Evolutionary conservation across 306 rosid genomes (phyloP).

Genomic region (Sicyos baderoa): DNA sequence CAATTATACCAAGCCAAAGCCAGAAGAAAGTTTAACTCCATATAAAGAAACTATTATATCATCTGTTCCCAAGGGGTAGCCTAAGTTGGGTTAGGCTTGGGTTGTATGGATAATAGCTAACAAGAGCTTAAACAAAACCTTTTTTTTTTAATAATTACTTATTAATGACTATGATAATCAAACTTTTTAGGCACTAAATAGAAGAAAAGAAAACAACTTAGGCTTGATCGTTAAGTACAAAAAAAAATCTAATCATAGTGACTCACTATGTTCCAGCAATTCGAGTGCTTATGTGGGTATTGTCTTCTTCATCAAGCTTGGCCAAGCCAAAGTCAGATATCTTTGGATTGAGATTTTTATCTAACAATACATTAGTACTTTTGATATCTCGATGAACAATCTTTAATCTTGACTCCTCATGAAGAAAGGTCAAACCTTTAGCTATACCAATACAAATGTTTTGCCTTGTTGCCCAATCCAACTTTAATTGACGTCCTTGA

Average conservation of each 20-base stretch:
- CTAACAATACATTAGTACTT: conserved; percentile 27
- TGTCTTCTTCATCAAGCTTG: not conserved
- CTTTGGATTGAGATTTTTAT: conserved; percentile 7
- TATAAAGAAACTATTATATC: too few relatives aligned
- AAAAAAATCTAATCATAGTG: not conserved
- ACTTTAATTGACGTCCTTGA: not conserved
- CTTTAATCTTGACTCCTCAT: conserved; percentile 11
- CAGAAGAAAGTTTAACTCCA: too few relatives aligned
- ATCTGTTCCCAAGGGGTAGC: too few relatives aligned
- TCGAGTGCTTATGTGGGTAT: conserved; percentile 11
- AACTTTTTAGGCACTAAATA: too few relatives aligned
- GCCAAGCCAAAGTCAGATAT: conserved; percentile 11
- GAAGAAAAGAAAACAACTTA: too few relatives aligned
- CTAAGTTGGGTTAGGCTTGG: too few relatives aligned
- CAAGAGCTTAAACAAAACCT: too few relatives aligned
- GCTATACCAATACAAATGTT: conserved; percentile 14
- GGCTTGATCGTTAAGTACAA: too few relatives aligned
- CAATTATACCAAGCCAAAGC: too few relatives aligned
- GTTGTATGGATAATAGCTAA: too few relatives aligned
- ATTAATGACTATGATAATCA: too few relatives aligned
- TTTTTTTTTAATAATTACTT: too few relatives aligned
- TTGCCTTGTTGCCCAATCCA: conserved; percentile 13
- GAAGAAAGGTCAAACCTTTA: conserved; percentile 9
- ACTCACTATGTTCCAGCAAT: conserved; percentile 65
- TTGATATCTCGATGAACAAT: conserved; percentile 40